Conservation (phyloP, 768 basidiomycete species). For the Mycena epipterygia region DNA sequence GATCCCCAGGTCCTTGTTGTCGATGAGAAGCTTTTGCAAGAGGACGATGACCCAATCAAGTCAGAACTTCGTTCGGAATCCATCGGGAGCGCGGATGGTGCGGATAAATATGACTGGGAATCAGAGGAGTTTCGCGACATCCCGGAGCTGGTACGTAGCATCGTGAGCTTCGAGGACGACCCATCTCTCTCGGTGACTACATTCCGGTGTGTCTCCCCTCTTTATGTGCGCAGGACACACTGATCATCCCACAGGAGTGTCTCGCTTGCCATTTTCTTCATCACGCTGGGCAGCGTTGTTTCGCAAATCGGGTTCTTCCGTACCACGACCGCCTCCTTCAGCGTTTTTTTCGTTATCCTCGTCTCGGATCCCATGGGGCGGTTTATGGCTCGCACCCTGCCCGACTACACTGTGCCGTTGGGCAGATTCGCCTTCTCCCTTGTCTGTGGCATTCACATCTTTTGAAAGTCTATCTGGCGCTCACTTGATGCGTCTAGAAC, state of each 20-base stretch:
- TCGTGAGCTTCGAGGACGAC: constrained; percentile 24
- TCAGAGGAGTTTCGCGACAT: constrained; percentile 9
- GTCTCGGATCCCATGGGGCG: constrained; percentile 5
- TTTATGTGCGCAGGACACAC: neutral
- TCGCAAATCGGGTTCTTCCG: constrained; percentile 14
- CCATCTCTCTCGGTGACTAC: neutral
- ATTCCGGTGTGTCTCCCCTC: neutral
- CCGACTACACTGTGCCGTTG: neutral
- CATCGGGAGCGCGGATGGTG: neutral
- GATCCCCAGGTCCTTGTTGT: neutral
- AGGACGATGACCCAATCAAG: neutral
- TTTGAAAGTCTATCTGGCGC: neutral
- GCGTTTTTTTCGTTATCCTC: constrained; percentile 13
- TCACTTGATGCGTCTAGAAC: neutral
- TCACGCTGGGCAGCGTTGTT: neutral
- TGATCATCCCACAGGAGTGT: neutral
- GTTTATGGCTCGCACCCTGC: neutral
- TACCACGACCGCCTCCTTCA: constrained; percentile 1
- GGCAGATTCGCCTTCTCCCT: constrained; percentile 5
- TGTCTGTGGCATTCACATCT: neutral
- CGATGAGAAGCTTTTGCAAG: neutral
- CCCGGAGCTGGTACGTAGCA: constrained; percentile 7
- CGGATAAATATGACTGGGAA: neutral
- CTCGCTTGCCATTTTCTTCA: neutral
- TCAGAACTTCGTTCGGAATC: neutral